Percentiles rank a stretch among this genome's conserved stretches.
These are phyloP conservation scores for Apophysomyces ossiformis DNA, from an alignment of 371 early-diverging fungal species.

Conservation along the genomic window DNA sequence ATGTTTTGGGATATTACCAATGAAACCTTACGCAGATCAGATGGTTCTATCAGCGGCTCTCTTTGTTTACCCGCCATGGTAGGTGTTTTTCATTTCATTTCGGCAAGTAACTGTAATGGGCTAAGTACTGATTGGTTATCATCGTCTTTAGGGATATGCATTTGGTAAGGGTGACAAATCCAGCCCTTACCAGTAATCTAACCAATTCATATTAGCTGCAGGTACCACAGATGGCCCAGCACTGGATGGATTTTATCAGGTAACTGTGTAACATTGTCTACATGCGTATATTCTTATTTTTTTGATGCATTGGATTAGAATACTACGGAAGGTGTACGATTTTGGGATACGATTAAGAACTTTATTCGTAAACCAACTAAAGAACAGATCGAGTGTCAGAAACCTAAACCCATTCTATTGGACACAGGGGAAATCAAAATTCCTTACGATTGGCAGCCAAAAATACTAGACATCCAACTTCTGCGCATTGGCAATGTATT, in stretches of 20 bases:
- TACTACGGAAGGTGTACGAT: slow-evolving; percentile 43
- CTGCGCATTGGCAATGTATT: slow-evolving; percentile 59
- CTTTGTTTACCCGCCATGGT: slow-evolving; percentile 53
- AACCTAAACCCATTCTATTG: slow-evolving; percentile 67
- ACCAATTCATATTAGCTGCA: slow-evolving; percentile 43
- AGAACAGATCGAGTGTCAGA: slow-evolving; percentile 56
- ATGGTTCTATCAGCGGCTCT: slow-evolving; percentile 20
- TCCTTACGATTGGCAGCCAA: slow-evolving; percentile 64
- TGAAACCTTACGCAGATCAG: slow-evolving; percentile 21
- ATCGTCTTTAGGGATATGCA: slow-evolving; percentile 40
- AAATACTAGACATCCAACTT: slow-evolving; percentile 58
- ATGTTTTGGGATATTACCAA: slow-evolving; percentile 59
- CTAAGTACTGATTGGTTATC: background rate
- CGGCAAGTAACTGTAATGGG: background rate
- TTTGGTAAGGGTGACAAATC: slow-evolving; percentile 32
- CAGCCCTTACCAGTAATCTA: background rate
- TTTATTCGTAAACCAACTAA: slow-evolving; percentile 45
- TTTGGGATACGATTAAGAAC: slow-evolving; percentile 55
- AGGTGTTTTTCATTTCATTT: slow-evolving; percentile 10
- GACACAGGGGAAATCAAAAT: slow-evolving; percentile 62
- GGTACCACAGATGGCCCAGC: slow-evolving; percentile 73
- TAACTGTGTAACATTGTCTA: slow-evolving; percentile 9
- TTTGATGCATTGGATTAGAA: slow-evolving; percentile 22
- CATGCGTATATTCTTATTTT: background rate
- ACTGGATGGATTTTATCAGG: slow-evolving; percentile 47